phyloP scores from a whole-genome alignment of 139 green algal genomes.

The Gonium pectorale region DNA sequence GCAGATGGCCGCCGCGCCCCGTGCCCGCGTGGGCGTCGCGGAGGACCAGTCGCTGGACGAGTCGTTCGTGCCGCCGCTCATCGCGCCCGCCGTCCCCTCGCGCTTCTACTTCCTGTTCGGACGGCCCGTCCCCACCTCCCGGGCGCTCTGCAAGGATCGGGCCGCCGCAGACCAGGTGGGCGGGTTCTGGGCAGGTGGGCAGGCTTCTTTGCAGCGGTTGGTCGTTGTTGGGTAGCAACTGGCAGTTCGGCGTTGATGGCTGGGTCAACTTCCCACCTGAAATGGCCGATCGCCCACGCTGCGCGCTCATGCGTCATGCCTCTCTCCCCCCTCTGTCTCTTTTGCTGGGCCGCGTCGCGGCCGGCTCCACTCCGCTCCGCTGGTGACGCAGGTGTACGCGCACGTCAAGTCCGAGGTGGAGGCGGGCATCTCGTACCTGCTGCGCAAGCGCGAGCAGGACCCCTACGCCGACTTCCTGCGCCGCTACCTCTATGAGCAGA shows the following conservation, averaged over 20 bases:
- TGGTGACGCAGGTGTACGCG: constrained; percentile 70
- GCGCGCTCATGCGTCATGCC: too few species aligned
- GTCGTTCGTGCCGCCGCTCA: constrained; percentile 69
- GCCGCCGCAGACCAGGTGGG: constrained; percentile 55
- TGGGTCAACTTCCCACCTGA: too few species aligned
- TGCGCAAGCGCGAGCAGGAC: constrained; percentile 77
- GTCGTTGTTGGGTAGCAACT: too few species aligned
- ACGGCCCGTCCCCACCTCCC: constrained; percentile 70
- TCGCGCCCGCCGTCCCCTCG: constrained; percentile 62
- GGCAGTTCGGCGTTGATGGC: too few species aligned
- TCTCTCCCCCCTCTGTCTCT: neutral
- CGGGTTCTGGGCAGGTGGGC: too few species aligned
- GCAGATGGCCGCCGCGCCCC: neutral
- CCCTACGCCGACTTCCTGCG: constrained; percentile 81
- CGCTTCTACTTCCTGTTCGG: constrained; percentile 95
- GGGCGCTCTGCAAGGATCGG: constrained; percentile 64
- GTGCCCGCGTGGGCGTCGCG: constrained; percentile 33
- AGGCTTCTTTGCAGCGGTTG: too few species aligned
- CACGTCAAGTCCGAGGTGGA: constrained; percentile 74
- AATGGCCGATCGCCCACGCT: too few species aligned
- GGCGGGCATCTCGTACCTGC: constrained; percentile 80
- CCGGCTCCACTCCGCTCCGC: neutral
- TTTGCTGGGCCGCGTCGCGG: neutral
- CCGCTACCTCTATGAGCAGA: constrained; percentile 80
- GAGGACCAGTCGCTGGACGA: constrained; percentile 26